Base-by-base conservation (phyloP, 768 basidiomycete species). In the Leccinum truebloodii region DNA sequence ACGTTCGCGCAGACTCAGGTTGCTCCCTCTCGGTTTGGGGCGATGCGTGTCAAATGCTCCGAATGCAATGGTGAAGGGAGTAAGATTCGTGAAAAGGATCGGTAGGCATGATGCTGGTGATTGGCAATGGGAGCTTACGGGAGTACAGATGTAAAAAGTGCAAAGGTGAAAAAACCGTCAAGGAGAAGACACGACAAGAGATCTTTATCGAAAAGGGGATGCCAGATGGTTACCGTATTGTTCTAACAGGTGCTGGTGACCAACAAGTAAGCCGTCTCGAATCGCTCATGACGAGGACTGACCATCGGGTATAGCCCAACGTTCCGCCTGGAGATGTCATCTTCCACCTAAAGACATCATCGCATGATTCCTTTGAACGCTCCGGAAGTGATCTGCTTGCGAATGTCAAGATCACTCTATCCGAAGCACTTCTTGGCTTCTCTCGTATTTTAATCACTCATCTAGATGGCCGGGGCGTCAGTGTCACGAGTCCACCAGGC, bases 381-480 rank as follows among this genome's bases (percentile, higher is more conserved):
- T 87, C 88, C 12, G 90, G 90, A 55, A 85, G 86, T 60, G 90
- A 95, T 69, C 82, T 99, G 34, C 79, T 91, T 41, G 86, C 92
- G 3, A 86, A 83, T 34, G 85, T 94, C 59, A 86, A 87, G 51
- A 88, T 99, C 59, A 95, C 94, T 1, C 80, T 98, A 30, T 95
- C 95, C 10, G 96, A 99, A 75, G 92, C 95, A 3, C 83, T 98
- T 10, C 83, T 97, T 56, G 96, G 96, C n/a, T 95, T 99, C 77
- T 91, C 88, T 52, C 86, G 96, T 28, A 88, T 98, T 63, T 76
- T 97, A 24, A 78, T 99, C 59, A 91, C 88, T 7, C 96, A 99
- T 72, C 81, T 99, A 32, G 96, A 99, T 69, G 95, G 95, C 10
- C 86, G 94, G 14, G 94, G 94, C n/a, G 81, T 98, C 55, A 86